Evolutionary conservation across 139 green algal species (phyloP).

Genomic region (Gonium pectorale): DNA sequence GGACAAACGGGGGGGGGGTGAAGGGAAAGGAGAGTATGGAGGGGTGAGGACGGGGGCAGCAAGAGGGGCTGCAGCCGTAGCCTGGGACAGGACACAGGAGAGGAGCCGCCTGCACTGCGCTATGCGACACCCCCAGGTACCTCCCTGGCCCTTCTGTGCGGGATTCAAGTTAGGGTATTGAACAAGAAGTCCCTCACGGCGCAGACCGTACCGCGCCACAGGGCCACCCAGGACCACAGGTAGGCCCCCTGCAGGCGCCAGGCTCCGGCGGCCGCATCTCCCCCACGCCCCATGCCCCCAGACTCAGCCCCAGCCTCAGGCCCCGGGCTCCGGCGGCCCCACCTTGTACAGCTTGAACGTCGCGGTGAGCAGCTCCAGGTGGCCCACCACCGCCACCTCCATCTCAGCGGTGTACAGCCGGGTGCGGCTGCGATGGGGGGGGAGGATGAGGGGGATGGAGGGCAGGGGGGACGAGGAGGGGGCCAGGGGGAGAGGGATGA

Average conservation of each 20-base stretch:
- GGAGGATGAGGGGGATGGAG: no score
- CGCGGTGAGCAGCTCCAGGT: conserved; percentile 26
- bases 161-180: not conserved
- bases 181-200: no score
- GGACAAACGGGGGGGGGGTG: not conserved
- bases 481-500: not conserved
- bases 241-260: not conserved
- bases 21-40: not conserved
- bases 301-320: not conserved
- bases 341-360: conserved; percentile 34
- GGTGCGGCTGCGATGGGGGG: not conserved
- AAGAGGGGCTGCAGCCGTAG: not conserved
- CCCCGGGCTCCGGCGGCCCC: no score
- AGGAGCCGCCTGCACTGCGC: not conserved
- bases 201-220: no score
- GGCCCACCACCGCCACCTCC: conserved; percentile 20
- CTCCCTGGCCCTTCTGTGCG: not conserved
- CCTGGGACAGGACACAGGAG: not conserved
- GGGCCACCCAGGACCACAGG: not conserved
- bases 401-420: conserved; percentile 39
- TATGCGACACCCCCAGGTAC: not conserved
- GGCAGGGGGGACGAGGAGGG: not conserved
- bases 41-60: not conserved
- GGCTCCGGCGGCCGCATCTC: not conserved
- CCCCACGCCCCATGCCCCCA: not conserved